These are phyloP conservation scores for Penicillium atrosanguineum DNA, from an alignment of 495 filamentous ascomycete species.

Conservation along the genomic window DNA sequence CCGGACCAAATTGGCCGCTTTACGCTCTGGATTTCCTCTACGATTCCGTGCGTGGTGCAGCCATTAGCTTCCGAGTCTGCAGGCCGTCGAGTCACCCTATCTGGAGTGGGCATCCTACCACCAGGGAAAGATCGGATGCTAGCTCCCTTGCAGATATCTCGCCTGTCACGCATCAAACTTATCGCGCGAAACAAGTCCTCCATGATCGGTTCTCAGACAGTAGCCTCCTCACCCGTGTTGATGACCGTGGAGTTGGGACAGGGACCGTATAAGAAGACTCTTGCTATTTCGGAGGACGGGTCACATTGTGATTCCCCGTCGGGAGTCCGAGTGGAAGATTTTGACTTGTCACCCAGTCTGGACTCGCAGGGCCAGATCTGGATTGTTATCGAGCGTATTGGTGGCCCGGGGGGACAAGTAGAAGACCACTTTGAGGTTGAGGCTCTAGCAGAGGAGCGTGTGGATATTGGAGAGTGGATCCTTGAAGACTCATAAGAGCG, in stretches of 20 bases:
- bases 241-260: constrained; percentile 66
- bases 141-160: constrained; percentile 45
- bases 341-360: constrained; percentile 63
- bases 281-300: constrained; percentile 60
- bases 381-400: constrained; percentile 77
- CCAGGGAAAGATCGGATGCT: constrained; percentile 53
- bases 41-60: constrained; percentile 46
- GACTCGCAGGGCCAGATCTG: constrained; percentile 55
- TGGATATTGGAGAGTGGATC: constrained; percentile 59
- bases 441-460: constrained; percentile 63
- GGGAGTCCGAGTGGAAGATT: constrained; percentile 67
- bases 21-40: constrained; percentile 67
- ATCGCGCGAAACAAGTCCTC: constrained; percentile 45
- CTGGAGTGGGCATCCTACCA: constrained; percentile 48
- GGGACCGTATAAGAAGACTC: constrained; percentile 59
- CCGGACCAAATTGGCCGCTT: constrained; percentile 72
- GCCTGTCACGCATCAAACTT: constrained; percentile 59
- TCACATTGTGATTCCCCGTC: constrained; percentile 65
- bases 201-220: constrained; percentile 32
- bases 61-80: constrained; percentile 65
- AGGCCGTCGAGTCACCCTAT: constrained; percentile 57
- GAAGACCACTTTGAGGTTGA: constrained; percentile 63
- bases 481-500: constrained; percentile 28
- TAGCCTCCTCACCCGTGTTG: constrained; percentile 55
- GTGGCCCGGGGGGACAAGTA: constrained; percentile 46